Evolutionary conservation across 306 rosid species (phyloP).

Genomic region (Vicia villosa): DNA sequence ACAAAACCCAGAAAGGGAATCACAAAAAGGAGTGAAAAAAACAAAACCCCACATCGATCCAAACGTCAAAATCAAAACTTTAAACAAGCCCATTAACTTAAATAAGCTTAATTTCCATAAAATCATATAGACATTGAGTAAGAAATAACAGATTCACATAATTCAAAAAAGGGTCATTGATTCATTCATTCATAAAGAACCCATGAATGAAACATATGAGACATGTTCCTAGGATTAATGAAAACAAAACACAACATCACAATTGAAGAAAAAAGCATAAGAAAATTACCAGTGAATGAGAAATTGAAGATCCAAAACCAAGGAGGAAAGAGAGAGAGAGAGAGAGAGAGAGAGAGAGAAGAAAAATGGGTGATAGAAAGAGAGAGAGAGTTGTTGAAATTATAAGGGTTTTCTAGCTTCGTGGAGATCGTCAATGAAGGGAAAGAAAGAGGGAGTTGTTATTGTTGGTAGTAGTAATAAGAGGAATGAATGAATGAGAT

Average conservation of each 20-base stretch:
- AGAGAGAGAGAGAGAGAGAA: no score
- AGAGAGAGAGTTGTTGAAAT: conserved; percentile 29
- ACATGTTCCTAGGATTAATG: not conserved
- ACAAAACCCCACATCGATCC: conserved; percentile 22
- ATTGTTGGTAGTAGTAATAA: conserved; percentile 29
- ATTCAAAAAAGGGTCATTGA: not conserved
- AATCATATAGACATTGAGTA: conserved; percentile 10
- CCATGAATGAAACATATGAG: not conserved
- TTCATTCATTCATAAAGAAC: not conserved
- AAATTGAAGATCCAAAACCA: conserved; percentile 36
- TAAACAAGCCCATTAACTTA: conserved; percentile 17
- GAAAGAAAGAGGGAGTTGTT: conserved; percentile 35
- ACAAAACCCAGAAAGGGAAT: conserved; percentile 30
- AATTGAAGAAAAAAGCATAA: not conserved
- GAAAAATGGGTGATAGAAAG: not conserved
- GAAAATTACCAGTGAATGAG: conserved; percentile 47
- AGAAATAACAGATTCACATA: conserved; percentile 25
- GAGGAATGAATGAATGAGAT: conserved; percentile 28
- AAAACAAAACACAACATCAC: not conserved
- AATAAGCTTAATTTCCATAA: conserved; percentile 29
- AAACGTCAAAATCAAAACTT: conserved; percentile 9
- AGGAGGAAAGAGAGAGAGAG: not conserved
- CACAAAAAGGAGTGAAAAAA: not conserved
- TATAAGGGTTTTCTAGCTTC: conserved; percentile 48
- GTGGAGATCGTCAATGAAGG: conserved; percentile 70